A percentile compares a stretch with the other conserved stretches of the same genome.
phyloP scores from a whole-genome alignment of 1,284 basidiomycete genomes.

The Trichosporon asahii region DNA sequence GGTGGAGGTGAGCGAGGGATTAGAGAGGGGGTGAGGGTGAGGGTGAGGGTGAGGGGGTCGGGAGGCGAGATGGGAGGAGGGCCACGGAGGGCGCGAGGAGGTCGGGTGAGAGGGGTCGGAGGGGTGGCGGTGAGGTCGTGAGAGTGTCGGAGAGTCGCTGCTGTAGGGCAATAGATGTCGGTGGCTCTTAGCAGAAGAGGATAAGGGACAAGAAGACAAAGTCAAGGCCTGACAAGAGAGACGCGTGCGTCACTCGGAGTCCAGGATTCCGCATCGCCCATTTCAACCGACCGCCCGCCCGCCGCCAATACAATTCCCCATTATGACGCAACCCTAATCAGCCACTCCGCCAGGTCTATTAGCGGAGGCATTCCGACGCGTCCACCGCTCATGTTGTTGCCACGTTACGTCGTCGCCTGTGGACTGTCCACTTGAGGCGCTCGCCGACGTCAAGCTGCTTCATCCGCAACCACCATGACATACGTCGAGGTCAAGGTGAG shows the following conservation, averaged over 20 bases:
- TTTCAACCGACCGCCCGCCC: neutral
- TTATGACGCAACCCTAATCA: neutral
- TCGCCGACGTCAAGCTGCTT: neutral
- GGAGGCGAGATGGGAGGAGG: neutral
- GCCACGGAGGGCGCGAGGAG: neutral
- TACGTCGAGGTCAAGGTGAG: conserved; percentile 24
- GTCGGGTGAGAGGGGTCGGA: neutral
- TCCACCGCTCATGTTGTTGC: neutral
- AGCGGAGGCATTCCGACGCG: neutral
- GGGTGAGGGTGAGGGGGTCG: neutral
- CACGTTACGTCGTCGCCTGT: neutral
- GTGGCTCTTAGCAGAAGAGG: neutral
- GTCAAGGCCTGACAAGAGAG: neutral
- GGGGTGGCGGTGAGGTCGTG: neutral
- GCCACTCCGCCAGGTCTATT: neutral
- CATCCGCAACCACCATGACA: conserved; percentile 12
- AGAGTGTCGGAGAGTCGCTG: neutral
- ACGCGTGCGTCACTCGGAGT: neutral
- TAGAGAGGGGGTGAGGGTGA: too few species aligned
- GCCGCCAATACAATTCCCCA: too few species aligned
- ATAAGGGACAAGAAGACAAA: neutral
- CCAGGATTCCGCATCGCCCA: neutral
- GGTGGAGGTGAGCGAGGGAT: neutral
- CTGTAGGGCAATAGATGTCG: neutral
- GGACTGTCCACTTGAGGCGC: neutral